Conservation (phyloP, 2,329 filamentous ascomycete species). For the Teratosphaeria viscida region DNA sequence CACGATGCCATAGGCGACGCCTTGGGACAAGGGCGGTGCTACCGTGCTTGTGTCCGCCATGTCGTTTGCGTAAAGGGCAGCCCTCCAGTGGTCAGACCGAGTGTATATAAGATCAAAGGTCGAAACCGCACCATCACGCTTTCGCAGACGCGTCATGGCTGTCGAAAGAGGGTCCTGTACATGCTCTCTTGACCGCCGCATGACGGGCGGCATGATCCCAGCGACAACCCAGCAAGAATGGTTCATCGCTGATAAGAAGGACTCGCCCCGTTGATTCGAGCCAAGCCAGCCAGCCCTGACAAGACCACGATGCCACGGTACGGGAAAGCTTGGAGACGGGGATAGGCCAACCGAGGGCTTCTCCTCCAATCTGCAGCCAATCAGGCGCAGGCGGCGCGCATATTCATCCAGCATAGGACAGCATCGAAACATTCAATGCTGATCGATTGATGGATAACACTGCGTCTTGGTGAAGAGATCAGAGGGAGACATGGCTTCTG, state of each 20-base stretch:
- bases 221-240: background rate
- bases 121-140: too few species aligned
- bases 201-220: background rate
- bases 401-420: background rate
- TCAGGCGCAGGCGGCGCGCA: background rate
- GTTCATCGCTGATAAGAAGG: background rate
- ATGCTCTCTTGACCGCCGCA: background rate
- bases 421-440: background rate
- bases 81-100: background rate
- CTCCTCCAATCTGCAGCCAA: background rate
- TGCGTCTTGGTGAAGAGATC: background rate
- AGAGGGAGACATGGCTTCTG: background rate
- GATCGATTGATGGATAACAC: background rate
- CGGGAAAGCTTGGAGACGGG: background rate
- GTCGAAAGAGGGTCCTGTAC: background rate
- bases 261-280: background rate
- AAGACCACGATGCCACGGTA: background rate
- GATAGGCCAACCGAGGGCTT: background rate
- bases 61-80: background rate
- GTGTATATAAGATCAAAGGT: background rate
- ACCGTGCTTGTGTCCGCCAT: background rate
- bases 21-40: background rate
- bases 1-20: background rate
- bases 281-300: background rate
- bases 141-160: background rate